Evolutionary conservation across 139 green algal species (phyloP).

Genomic region (Choricystis sp.): DNA sequence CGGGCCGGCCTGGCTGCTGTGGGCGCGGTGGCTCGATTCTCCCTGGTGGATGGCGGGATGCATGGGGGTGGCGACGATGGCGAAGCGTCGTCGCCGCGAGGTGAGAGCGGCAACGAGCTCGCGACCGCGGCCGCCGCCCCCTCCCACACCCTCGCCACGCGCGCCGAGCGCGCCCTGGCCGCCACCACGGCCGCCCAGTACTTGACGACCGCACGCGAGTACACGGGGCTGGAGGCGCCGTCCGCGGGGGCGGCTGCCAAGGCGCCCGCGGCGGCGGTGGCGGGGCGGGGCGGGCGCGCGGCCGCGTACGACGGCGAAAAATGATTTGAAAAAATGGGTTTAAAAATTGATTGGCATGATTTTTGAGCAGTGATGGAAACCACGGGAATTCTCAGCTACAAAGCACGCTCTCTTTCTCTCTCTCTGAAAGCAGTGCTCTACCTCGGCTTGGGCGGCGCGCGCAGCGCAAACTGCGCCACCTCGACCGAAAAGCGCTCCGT

Average conservation of each 20-base stretch:
- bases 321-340: background rate
- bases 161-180: too few relatives aligned
- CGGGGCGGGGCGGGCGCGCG: constrained; percentile 27
- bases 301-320: constrained; percentile 29
- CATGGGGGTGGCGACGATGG: background rate
- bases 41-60: constrained; percentile 11
- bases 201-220: constrained; percentile 38
- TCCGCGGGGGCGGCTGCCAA: constrained; percentile 20
- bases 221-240: constrained; percentile 53
- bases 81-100: constrained; percentile 8
- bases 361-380: too few relatives aligned
- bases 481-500: too few relatives aligned
- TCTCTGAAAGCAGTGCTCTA: too few relatives aligned
- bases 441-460: too few relatives aligned
- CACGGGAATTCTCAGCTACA: too few relatives aligned
- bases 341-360: too few relatives aligned
- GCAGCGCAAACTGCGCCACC: too few relatives aligned
- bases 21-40: constrained; percentile 9
- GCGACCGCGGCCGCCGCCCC: too few relatives aligned
- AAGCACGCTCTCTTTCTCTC: too few relatives aligned
- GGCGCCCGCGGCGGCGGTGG: constrained; percentile 7
- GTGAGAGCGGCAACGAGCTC: too few relatives aligned
- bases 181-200: constrained; percentile 57
- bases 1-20: constrained; percentile 1
- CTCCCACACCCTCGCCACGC: too few relatives aligned